Conservation (phyloP, 768 basidiomycete species). For the Tylopilus rubrobrunneus region DNA sequence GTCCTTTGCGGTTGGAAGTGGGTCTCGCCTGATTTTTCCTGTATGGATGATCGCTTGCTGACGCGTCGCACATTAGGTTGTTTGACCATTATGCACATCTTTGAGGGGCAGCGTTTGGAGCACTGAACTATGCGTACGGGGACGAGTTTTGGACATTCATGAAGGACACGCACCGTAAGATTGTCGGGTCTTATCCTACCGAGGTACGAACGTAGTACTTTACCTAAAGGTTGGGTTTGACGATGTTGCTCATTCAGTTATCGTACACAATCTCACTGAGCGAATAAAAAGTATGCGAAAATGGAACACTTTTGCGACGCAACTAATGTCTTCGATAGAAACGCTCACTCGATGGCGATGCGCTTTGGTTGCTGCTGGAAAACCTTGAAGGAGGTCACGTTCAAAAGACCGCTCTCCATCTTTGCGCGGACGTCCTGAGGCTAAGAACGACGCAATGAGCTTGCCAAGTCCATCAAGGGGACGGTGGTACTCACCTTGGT, state of each 20-base stretch:
- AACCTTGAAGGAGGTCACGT: slow-evolving; percentile 50
- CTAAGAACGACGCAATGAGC: slow-evolving; percentile 11
- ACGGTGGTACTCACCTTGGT: slow-evolving; percentile 36
- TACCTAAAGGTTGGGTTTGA: too few relatives aligned
- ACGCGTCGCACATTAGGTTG: slow-evolving; percentile 10
- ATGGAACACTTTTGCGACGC: too few relatives aligned
- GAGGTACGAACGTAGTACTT: slow-evolving; percentile 5
- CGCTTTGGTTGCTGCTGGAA: slow-evolving; percentile 39
- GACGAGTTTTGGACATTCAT: slow-evolving; percentile 42
- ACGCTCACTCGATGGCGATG: slow-evolving; percentile 32
- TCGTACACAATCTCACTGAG: too few relatives aligned
- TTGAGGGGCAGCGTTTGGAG: slow-evolving; percentile 83
- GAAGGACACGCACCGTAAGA: slow-evolving; percentile 18
- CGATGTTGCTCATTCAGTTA: too few relatives aligned
- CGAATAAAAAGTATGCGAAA: too few relatives aligned
- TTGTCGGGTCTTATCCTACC: slow-evolving; percentile 1
- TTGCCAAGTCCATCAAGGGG: too few relatives aligned
- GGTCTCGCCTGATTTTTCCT: slow-evolving; percentile 18
- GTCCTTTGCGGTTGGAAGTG: slow-evolving; percentile 82
- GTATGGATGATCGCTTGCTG: neutral
- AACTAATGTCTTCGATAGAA: neutral
- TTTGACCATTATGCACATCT: slow-evolving; percentile 75
- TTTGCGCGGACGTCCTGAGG: slow-evolving; percentile 36
- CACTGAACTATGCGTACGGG: slow-evolving; percentile 68
- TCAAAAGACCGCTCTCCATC: slow-evolving; percentile 50